Conservation (phyloP, 495 filamentous ascomycete genomes). For the Cairneyella variabilis region DNA sequence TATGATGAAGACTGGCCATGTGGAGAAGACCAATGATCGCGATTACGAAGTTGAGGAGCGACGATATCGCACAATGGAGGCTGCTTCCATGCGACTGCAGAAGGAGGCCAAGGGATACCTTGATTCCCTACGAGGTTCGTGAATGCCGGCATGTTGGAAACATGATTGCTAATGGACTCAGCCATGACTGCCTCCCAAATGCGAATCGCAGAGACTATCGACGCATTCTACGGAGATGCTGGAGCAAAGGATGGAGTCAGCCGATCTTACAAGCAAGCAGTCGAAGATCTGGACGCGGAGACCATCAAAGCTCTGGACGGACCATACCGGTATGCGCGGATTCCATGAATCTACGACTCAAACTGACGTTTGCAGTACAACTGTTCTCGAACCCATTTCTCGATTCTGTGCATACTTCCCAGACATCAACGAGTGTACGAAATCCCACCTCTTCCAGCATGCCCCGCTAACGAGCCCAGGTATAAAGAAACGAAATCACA, state of each 20-base stretch:
- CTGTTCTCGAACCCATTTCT: slow-evolving; percentile 90
- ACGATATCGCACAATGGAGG: slow-evolving; percentile 94
- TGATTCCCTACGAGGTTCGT: slow-evolving; percentile 83
- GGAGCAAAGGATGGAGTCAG: slow-evolving; percentile 92
- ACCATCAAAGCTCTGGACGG: slow-evolving; percentile 98
- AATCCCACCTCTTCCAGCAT: not conserved
- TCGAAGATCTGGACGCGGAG: slow-evolving; percentile 94
- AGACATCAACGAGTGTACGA: slow-evolving; percentile 92
- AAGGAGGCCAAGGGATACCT: slow-evolving; percentile 98
- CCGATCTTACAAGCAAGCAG: slow-evolving; percentile 94
- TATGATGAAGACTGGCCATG: slow-evolving; percentile 99
- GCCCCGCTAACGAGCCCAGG: slow-evolving; percentile 38
- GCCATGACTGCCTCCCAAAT: slow-evolving; percentile 99
- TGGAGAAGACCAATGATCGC: slow-evolving; percentile 95
- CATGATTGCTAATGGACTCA: slow-evolving; percentile 28
- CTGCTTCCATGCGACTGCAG: slow-evolving; percentile 83
- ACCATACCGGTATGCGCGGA: slow-evolving; percentile 68
- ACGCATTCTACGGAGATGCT: slow-evolving; percentile 97
- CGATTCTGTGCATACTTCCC: slow-evolving; percentile 98
- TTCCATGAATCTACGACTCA: not conserved
- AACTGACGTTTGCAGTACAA: slow-evolving; percentile 54
- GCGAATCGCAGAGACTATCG: slow-evolving; percentile 98
- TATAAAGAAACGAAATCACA: slow-evolving; percentile 98
- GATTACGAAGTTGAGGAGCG: slow-evolving; percentile 98
- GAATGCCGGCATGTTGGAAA: not conserved